Conservation (phyloP, 2,329 filamentous ascomycete genomes). For the Ophiostoma sp. region DNA sequence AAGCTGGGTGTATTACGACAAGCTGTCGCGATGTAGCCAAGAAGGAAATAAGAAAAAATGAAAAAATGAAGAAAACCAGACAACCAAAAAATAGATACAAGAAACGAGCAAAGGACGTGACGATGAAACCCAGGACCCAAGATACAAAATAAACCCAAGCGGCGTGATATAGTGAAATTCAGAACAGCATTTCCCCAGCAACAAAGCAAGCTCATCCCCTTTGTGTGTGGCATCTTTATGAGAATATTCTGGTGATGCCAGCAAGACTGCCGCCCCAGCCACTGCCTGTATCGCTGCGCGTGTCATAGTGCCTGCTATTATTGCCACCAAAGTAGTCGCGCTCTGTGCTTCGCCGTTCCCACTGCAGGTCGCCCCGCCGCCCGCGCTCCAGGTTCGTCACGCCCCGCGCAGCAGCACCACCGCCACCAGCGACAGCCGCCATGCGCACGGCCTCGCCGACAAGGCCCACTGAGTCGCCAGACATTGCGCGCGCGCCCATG, state of each 20-base stretch:
- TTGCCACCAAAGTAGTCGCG: slow-evolving; percentile 35
- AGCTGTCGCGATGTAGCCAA: slow-evolving; percentile 4
- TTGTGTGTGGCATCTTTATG: neutral
- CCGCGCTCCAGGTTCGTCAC: slow-evolving; percentile 34
- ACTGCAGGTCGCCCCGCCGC: slow-evolving; percentile 34
- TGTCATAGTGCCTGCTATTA: neutral
- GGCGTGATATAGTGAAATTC: neutral
- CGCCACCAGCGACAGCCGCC: slow-evolving; percentile 37
- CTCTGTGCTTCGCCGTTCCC: slow-evolving; percentile 38
- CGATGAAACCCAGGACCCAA: slow-evolving; percentile 5
- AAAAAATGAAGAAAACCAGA: neutral
- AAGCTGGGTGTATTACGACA: neutral
- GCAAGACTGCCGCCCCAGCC: slow-evolving; percentile 30
- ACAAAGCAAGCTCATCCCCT: neutral
- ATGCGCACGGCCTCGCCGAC: slow-evolving; percentile 52
- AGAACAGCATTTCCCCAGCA: neutral
- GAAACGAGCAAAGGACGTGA: neutral
- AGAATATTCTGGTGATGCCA: slow-evolving; percentile 22
- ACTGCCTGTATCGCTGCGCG: slow-evolving; percentile 27
- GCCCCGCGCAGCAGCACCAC: slow-evolving; percentile 25
- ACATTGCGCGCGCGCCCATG: slow-evolving; percentile 45
- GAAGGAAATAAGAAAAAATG: neutral
- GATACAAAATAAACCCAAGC: neutral
- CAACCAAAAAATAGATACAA: neutral
- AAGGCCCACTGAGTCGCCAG: slow-evolving; percentile 45